Evolutionary conservation across 768 basidiomycete species (phyloP).

Genomic region (Russula compacta): DNA sequence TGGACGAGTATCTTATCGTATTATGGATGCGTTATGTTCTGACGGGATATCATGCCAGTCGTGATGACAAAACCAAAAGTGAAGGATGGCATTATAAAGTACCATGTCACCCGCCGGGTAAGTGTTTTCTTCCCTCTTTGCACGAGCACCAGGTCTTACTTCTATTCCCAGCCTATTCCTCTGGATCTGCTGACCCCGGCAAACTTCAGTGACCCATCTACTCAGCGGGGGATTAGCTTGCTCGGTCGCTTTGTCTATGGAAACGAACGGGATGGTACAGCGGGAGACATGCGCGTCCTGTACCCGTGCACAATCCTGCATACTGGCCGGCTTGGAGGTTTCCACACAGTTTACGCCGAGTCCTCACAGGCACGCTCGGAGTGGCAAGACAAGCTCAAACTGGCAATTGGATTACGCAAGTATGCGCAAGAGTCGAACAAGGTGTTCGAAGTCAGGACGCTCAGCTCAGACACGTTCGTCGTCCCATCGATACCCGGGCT

Average conservation of each 20-base stretch:
- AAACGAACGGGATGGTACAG: conserved; percentile 27
- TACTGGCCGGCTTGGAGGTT: conserved; percentile 78
- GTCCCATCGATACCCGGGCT: conserved; percentile 51
- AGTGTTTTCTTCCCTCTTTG: conserved; percentile 21
- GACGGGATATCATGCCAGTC: conserved; percentile 38
- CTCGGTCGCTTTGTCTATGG: conserved; percentile 48
- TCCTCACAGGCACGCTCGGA: conserved; percentile 62
- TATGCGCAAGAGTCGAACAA: conserved; percentile 90
- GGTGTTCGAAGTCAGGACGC: conserved; percentile 85
- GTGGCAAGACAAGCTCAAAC: conserved; percentile 85
- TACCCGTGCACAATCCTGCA: conserved; percentile 87
- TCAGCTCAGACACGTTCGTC: conserved; percentile 83
- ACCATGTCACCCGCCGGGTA: conserved; percentile 73
- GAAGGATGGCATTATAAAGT: conserved; percentile 64
- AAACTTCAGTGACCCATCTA: conserved; percentile 72
- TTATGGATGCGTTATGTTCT: too few relatives aligned
- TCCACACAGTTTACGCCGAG: conserved; percentile 84
- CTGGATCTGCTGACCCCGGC: conserved; percentile 82
- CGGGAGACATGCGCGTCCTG: conserved; percentile 61
- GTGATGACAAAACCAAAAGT: conserved; percentile 84
- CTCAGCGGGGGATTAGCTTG: conserved; percentile 67
- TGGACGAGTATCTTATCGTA: not conserved
- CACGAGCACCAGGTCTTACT: not conserved
- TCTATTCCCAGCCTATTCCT: conserved; percentile 66
- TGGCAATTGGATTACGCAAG: conserved; percentile 76